Percentiles rank a stretch among this genome's conserved stretches.
These are phyloP conservation scores for Wickerhamomyces kurtzmanii DNA, from an alignment of 805 yeast genomes.

Conservation along the genomic window DNA sequence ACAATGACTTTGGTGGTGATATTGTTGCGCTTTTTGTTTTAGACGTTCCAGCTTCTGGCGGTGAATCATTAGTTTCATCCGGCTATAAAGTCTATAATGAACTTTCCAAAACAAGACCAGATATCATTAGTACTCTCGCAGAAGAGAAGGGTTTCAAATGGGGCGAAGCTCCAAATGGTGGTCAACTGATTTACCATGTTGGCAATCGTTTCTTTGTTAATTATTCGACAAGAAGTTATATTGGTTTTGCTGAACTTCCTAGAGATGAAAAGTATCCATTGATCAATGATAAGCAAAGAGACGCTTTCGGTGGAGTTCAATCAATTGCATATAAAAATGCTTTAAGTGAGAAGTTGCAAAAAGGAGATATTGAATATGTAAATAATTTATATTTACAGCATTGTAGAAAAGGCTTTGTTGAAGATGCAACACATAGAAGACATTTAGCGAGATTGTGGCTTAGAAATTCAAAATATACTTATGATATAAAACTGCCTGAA, in stretches of 20 bases:
- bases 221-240: conserved; percentile 2
- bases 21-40: conserved; percentile 2
- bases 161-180: conserved; percentile 1
- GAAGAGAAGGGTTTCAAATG: not conserved
- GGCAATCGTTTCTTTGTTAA: not conserved
- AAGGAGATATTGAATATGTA: conserved; percentile 3
- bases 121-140: not conserved
- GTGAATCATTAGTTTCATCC: conserved; percentile 1
- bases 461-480: not conserved
- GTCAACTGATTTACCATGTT: conserved; percentile 1
- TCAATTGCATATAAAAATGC: conserved; percentile 2
- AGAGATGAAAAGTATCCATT: not conserved
- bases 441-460: conserved; percentile 3
- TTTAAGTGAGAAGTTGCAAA: conserved; percentile 1
- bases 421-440: conserved; percentile 1
- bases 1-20: conserved; percentile 3
- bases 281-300: not conserved
- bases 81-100: conserved; percentile 2
- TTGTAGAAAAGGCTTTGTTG: conserved; percentile 1
- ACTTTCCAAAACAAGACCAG: conserved; percentile 1
- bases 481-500: not conserved
- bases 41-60: not conserved
- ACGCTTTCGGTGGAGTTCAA: conserved; percentile 3
- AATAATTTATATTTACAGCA: conserved; percentile 3
- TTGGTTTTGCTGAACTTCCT: conserved; percentile 2